Base-by-base conservation (phyloP, 164 flowering plant species). In the Chimonanthus praecox region DNA sequence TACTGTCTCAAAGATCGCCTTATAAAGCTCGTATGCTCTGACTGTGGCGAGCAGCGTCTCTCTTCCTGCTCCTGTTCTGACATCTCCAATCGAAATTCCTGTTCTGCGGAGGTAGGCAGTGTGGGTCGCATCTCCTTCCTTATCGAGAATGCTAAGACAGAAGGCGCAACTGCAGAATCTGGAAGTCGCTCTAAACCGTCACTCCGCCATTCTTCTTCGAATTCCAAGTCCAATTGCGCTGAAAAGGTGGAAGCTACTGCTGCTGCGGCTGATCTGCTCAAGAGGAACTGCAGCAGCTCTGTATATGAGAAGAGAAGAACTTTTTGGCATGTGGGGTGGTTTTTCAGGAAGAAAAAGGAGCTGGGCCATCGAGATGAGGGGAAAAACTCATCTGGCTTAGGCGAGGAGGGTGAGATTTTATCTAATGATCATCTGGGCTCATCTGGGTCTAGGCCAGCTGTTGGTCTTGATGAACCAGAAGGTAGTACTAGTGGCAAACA, bases 31-130 rank as follows among this genome's bases (percentile, higher is more conserved):
- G 92, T 91, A 0, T 93, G 98, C 79, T 80, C 93, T 2, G 92
- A 88, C 58, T 91, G 96, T 73, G 98, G 97, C 10, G 96, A 93
- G 76, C 94, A 87, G 73, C 78, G 96, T 4, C 86, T 88, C 68
- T 91, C 98, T 21, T 90, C 93, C 0, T 92, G 96, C 71, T 90
- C 96, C 43, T 92, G 95, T 82, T 90, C 94, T 5, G 92, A 85
- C 58, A 73, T 82, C 75, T 86, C 82, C 3, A 58, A 81, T 72
- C 82, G 83, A 7, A 84, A 81, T 73, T 87, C 89, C 1, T 84
- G 81, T 73, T 71, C 82, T 16, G 83, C 80, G 18, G 95, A 89
- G 45, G 85, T 87, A 0, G 97, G 94, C 4, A 85, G 88, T 60
- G 92, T 89, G 10, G 95, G 91, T 1, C 75, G 97, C 11, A 83